Conservation (phyloP, 371 early-diverging fungal species). For the Circinella umbellata region DNA sequence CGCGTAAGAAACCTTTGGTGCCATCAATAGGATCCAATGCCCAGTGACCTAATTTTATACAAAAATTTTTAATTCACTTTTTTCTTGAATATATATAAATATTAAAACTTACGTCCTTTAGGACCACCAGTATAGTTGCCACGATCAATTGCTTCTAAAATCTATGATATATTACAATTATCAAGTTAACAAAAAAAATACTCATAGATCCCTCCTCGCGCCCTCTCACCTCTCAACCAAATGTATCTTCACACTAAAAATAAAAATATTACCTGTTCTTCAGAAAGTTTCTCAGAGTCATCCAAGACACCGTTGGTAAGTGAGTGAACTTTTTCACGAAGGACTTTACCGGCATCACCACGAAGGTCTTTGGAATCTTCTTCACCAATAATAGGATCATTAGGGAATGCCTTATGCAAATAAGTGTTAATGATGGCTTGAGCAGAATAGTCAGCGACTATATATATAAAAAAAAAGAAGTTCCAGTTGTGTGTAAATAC, state of each 20-base stretch:
- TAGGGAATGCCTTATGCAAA: slow-evolving; percentile 76
- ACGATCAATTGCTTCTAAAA: slow-evolving; percentile 87
- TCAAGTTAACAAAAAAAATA: not conserved
- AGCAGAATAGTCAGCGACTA: slow-evolving; percentile 94
- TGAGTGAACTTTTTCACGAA: slow-evolving; percentile 79
- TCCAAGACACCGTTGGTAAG: slow-evolving; percentile 76
- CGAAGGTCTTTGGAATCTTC: slow-evolving; percentile 89
- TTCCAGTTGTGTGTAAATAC: no score
- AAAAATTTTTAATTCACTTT: not conserved
- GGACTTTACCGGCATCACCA: slow-evolving; percentile 65
- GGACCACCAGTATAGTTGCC: slow-evolving; percentile 86
- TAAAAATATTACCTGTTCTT: slow-evolving; percentile 65
- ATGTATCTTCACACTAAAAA: slow-evolving; percentile 3
- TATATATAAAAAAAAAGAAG: not conserved
- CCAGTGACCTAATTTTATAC: slow-evolving; percentile 68
- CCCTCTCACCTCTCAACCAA: no score
- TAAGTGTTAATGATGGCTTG: slow-evolving; percentile 94
- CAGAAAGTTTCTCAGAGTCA: slow-evolving; percentile 55
- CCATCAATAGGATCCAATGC: slow-evolving; percentile 97
- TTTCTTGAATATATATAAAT: not conserved
- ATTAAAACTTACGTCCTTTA: slow-evolving; percentile 64
- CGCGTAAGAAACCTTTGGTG: slow-evolving; percentile 94
- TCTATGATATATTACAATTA: slow-evolving; percentile 39
- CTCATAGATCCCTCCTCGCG: not conserved
- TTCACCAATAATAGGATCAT: slow-evolving; percentile 93